These are phyloP conservation scores for Heliophila coronopifolia DNA, from an alignment of 441 rosid species.

Conservation along the genomic window DNA sequence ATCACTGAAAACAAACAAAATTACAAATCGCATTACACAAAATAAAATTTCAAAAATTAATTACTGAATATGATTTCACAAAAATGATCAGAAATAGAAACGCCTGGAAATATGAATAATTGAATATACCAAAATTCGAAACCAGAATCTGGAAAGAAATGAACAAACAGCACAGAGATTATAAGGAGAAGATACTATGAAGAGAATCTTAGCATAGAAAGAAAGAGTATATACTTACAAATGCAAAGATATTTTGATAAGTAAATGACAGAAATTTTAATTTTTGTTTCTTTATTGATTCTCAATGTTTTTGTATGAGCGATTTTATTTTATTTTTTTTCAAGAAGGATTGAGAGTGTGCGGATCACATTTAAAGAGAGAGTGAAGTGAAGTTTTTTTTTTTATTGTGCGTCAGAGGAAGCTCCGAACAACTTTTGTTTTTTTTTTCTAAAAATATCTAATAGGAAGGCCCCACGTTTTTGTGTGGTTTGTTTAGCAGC, in stretches of 20 bases:
- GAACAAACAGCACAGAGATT: background rate
- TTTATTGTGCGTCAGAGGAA: conserved; percentile 7
- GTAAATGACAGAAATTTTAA: conserved; percentile 10
- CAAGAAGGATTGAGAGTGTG: conserved; percentile 24
- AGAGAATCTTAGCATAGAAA: conserved; percentile 21
- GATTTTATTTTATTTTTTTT: background rate
- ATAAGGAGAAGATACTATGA: conserved; percentile 2
- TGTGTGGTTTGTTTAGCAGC: conserved; percentile 2
- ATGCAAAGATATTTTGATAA: conserved; percentile 6
- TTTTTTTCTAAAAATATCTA: conserved; percentile 16
- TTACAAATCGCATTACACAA: no score
- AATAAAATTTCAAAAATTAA: background rate
- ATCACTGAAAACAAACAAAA: no score
- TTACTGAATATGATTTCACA: background rate
- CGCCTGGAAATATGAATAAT: background rate
- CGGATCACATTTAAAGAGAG: conserved; percentile 23
- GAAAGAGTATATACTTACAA: conserved; percentile 14
- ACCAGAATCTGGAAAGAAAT: background rate
- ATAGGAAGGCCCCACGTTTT: background rate
- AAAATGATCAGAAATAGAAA: background rate
- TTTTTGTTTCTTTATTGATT: background rate
- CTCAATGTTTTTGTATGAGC: background rate
- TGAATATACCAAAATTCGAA: conserved; percentile 1
- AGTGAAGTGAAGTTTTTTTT: conserved; percentile 19
- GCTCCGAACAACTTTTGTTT: conserved; percentile 10